Evolutionary conservation across 1,284 basidiomycete genomes (phyloP), one percentile per base, ranked within the genome.

Genomic region (Sutorius eximius): DNA sequence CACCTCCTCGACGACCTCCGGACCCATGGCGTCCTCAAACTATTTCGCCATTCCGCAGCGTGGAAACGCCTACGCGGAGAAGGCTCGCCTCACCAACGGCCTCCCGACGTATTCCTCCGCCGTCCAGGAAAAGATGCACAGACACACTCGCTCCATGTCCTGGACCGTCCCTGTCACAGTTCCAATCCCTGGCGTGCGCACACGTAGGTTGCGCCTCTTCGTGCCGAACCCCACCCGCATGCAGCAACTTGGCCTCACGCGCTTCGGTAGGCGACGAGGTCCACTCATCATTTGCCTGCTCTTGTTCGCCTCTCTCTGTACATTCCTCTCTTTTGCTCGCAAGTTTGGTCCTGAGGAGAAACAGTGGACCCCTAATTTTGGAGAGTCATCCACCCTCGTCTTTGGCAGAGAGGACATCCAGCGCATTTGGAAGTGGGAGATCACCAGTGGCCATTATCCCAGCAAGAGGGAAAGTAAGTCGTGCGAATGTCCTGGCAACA

Each of bases 401-500:
- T 88, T 89, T 60, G 79, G 79, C 42, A 77, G 82, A 47, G 85
- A 88, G 50, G 92, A 96, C 66, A 68, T 95, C 38, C 86, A 87
- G 61, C 81, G 85, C 63, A 90, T 98, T 71, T 97, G 94, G 94
- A 79, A 88, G 61, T 97, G 93, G 93, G 94, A 98, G 73, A 82
- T 97, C 53, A 76, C 82, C 42, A 90, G 91, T 61, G 95, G 95
- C 1, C 93, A 96, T 72, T 93, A 94, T 74, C 94, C 95, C 2
- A 93, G 89, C 71, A 79, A 82, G 50, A 78, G 82, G 54, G 77
- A 80, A 64, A 81, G 92, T 94, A 70, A 64, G 89, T 81, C 44
- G 3, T 50, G 42, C 5, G 34, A 43, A 20, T 27, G 11, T 32
- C 49, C 30, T 52, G n/a, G 51, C 38, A 36, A 5, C 47, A 18